Base-by-base conservation (phyloP, 1,284 basidiomycete genomes). In the Trichosporon sp. region DNA sequence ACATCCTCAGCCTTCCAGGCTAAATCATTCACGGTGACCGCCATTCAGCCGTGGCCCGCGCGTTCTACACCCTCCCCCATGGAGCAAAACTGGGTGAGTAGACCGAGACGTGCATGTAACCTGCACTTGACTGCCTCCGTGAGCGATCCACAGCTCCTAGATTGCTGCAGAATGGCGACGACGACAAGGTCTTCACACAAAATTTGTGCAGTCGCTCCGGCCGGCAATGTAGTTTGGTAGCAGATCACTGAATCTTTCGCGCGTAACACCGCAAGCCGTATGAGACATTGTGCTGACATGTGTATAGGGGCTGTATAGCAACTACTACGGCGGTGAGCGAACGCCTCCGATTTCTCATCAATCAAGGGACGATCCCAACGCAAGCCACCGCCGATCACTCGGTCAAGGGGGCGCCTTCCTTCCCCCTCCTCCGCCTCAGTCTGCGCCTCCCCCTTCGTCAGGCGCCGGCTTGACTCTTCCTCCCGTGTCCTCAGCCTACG, bases 11-110 rank as follows among this genome's bases (percentile, higher is more conserved):
- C 19, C 34, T 14, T 56, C 32, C 44, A 46, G 32, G 61, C 46
- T 36, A 37, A 57, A 23, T 31, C 60, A 64, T 64, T 64, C 66
- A 68, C 27, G 60, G 52, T 68, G 62, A 59, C 66, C 14, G 60
- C 66, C 52, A 60, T 54, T 54, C 49, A 54, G 49, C 49, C 49
- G 49, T 54, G 49, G 49, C 49, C 49, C 31, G 49, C 58, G 25
- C 40, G 63, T 52, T 49, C 62, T 16, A 58, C 33, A 52, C 54
- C 54, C 25, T 44, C 54, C 57, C 61, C 52, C 54, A 72, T 72
- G 71, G 71, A 72, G 66, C 68, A 65, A 46, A 70, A 66, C 61
- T 72, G 71, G 71, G 71, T 72, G 40, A 68, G 71, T 69, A 6
- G 6, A 13, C 7, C 27, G 19, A 3, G n/a, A 10, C 49, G 16